phyloP scores from a whole-genome alignment of 1,139 yeast genomes.

The Magnusiomyces tetraspermus region DNA sequence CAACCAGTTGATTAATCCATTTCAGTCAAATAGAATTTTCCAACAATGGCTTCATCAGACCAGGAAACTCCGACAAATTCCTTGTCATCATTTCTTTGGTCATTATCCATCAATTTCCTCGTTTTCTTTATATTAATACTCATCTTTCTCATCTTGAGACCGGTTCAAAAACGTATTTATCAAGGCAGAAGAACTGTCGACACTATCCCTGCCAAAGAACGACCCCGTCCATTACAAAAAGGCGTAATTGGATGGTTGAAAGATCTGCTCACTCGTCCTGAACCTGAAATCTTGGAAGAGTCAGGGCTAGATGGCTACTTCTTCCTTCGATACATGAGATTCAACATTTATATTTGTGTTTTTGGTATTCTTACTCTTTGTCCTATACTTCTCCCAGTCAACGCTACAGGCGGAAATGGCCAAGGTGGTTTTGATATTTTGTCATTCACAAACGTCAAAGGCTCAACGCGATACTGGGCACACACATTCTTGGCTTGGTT shows the following conservation, averaged over 20 bases:
- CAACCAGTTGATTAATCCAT: no score
- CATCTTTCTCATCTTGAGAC: slow-evolving; percentile 56
- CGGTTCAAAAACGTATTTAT: slow-evolving; percentile 59
- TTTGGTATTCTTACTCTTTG: slow-evolving; percentile 57
- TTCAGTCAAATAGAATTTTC: no score
- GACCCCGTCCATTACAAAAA: slow-evolving; percentile 30
- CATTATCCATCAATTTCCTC: slow-evolving; percentile 47
- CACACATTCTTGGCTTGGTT: slow-evolving; percentile 78
- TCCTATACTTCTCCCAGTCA: slow-evolving; percentile 79
- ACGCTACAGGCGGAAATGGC: slow-evolving; percentile 58
- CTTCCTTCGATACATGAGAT: slow-evolving; percentile 64
- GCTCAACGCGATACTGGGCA: slow-evolving; percentile 66
- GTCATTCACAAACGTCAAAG: slow-evolving; percentile 65
- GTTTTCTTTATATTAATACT: slow-evolving; percentile 48
- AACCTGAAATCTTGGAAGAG: slow-evolving; percentile 62
- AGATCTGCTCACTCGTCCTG: slow-evolving; percentile 42
- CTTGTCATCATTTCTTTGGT: slow-evolving; percentile 37
- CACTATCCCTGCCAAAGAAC: slow-evolving; percentile 34
- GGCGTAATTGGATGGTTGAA: slow-evolving; percentile 32
- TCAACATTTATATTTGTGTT: slow-evolving; percentile 49
- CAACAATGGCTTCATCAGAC: no score
- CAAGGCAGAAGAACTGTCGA: slow-evolving; percentile 68
- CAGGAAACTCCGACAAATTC: slow-evolving; percentile 26
- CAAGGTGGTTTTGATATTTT: slow-evolving; percentile 63
- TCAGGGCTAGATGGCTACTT: slow-evolving; percentile 86